These are phyloP conservation scores for Crucihimalaya himalaica DNA, from an alignment of 345 rosid species.

Conservation along the genomic window DNA sequence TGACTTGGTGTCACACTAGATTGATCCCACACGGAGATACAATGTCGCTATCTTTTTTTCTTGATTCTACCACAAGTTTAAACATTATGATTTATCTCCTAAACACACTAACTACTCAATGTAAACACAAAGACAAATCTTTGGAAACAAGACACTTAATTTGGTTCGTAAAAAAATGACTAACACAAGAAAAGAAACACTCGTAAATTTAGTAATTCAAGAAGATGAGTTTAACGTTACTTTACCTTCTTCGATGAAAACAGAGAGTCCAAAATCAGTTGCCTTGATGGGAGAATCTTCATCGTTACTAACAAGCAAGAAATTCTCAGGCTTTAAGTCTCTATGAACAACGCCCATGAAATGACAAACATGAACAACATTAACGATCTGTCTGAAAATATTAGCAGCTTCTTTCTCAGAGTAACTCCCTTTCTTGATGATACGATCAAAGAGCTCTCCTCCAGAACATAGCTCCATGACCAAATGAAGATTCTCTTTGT, in stretches of 20 bases:
- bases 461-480: conserved; percentile 97
- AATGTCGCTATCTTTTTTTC: conserved; percentile 21
- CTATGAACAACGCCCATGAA: conserved; percentile 95
- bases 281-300: conserved; percentile 67
- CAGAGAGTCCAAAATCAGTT: conserved; percentile 86
- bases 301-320: conserved; percentile 61
- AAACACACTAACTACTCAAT: conserved; percentile 17
- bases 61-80: conserved; percentile 8
- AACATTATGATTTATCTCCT: conserved; percentile 22
- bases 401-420: conserved; percentile 81
- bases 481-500: conserved; percentile 57
- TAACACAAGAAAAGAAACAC: neutral
- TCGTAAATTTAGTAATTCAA: neutral
- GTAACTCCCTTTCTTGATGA: conserved; percentile 66
- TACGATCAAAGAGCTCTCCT: conserved; percentile 92
- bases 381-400: conserved; percentile 72
- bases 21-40: conserved; percentile 30
- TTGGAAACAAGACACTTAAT: conserved; percentile 11
- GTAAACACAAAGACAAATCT: conserved; percentile 4
- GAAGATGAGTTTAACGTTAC: neutral
- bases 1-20: conserved; percentile 29
- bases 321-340: conserved; percentile 95
- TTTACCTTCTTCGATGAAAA: conserved; percentile 89
- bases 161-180: neutral
- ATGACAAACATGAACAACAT: conserved; percentile 88